A percentile compares a stretch with the other conserved stretches of the same genome.
Evolutionary conservation across 1,139 yeast species (phyloP).

Genomic region (Kodamaea anthophila): DNA sequence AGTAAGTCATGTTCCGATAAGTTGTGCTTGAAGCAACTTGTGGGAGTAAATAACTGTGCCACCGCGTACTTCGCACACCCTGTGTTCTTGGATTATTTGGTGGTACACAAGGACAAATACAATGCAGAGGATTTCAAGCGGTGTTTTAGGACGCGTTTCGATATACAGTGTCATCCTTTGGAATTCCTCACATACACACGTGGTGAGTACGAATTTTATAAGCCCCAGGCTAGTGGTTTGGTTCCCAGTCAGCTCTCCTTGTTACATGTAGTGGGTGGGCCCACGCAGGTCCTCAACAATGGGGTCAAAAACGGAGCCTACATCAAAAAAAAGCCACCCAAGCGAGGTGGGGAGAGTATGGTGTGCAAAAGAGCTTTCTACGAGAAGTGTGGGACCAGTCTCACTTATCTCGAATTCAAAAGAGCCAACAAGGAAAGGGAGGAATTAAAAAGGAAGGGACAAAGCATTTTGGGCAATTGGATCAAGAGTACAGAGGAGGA

Average conservation of each 20-base stretch:
- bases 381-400: no score
- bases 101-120: constrained; percentile 40
- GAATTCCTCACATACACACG: constrained; percentile 19
- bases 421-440: constrained; percentile 17
- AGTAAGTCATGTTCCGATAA: constrained; percentile 92
- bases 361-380: constrained; percentile 29
- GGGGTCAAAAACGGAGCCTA: constrained; percentile 51
- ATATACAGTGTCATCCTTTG: constrained; percentile 11
- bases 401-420: constrained; percentile 23
- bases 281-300: constrained; percentile 41
- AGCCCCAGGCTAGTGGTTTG: constrained; percentile 11
- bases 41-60: constrained; percentile 53
- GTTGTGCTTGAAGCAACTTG: constrained; percentile 54
- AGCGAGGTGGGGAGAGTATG: constrained; percentile 39
- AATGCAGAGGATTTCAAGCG: constrained; percentile 37
- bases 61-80: constrained; percentile 38
- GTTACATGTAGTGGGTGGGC: constrained; percentile 21
- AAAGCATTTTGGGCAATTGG: constrained; percentile 27
- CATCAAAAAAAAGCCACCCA: constrained; percentile 39
- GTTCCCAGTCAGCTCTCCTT: constrained; percentile 35
- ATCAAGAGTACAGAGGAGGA: constrained; percentile 26
- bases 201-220: constrained; percentile 22
- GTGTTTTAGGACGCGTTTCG: constrained; percentile 41
- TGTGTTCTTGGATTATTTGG: constrained; percentile 47
- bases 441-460: constrained; percentile 18